Base-by-base conservation (phyloP, 192 early-diverging fungal species). In the Gryganskiella cystojenkinii region DNA sequence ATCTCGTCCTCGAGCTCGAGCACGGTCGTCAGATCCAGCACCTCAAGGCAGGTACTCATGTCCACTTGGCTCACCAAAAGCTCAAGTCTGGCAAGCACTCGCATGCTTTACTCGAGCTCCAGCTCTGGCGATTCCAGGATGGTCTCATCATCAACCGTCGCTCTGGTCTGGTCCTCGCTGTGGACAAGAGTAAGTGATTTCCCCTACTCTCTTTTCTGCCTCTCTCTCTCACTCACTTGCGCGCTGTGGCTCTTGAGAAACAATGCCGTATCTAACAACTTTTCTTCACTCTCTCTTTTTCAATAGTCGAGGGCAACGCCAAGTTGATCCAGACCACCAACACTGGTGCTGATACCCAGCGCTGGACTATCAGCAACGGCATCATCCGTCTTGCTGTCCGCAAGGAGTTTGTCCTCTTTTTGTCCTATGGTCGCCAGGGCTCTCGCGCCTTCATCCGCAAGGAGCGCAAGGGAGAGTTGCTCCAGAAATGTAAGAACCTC, bases 71-170 rank as follows among this genome's bases (percentile, higher is more conserved):
- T 25, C 72, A 76, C 44, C 72, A 76, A 53, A 76, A 35, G 42
- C 60, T 76, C 44, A 76, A 62, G 64, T 76, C 72, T 50, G 72
- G 72, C 37, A 76, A 76, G 64, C 51, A 76, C n/a, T 76, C 72
- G 10, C 72, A 76, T 33, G 64, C 72, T 40, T 64, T 66, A 31
- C 58, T 76, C 3, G 72, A 76, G 59, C 72, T 76, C 30, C 78
- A 80, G 64, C 69, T 80, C 27, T 80, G 78, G 78, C 62, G 78
- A 25, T 71, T 61, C 27, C 51, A 66, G 27, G 63, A 70, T 52
- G 78, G 78, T 45, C 60, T 66, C 35, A 63, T 80, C 24, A 67
- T 80, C 27, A 80, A 80, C 49, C 67, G 69, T 70, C 67, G 78
- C 61, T 67, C 62, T 22, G 69, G 69, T 1, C 67, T 80, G 22